These are phyloP conservation scores for Syzygium syzygioides DNA, from an alignment of 441 rosid genomes.

Conservation along the genomic window DNA sequence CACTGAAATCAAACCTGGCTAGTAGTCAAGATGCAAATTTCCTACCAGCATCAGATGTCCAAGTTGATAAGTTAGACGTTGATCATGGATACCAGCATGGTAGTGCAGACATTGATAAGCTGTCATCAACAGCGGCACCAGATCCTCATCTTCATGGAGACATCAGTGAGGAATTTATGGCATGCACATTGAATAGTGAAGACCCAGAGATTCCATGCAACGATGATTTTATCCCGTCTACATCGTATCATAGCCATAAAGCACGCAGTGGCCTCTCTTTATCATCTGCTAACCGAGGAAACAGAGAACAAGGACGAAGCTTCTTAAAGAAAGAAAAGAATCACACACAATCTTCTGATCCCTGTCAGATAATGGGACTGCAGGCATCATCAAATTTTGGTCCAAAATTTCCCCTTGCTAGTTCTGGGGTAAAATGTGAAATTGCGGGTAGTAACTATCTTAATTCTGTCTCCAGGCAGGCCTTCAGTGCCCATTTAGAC, in stretches of 20 bases:
- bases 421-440: conserved; percentile 25
- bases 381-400: conserved; percentile 7
- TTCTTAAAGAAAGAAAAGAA: conserved; percentile 23
- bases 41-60: conserved; percentile 17
- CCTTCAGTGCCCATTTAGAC: conserved; percentile 7
- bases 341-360: conserved; percentile 5
- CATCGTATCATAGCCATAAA: conserved; percentile 2
- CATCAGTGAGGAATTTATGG: conserved; percentile 1
- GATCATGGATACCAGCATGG: conserved; percentile 14
- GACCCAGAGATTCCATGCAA: conserved; percentile 49
- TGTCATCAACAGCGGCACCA: conserved; percentile 8
- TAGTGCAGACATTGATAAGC: conserved; percentile 22
- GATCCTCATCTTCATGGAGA: conserved; percentile 13
- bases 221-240: conserved; percentile 22
- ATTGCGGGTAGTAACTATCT: conserved; percentile 12
- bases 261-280: conserved; percentile 7
- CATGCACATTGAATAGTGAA: conserved; percentile 35
- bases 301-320: conserved; percentile 13
- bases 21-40: conserved; percentile 8
- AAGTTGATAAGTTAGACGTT: conserved; percentile 7
- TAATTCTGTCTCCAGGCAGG: conserved; percentile 9
- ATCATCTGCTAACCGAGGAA: conserved; percentile 8
- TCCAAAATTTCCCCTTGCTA: conserved; percentile 13
- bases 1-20: conserved; percentile 6
- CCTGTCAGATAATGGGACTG: conserved; percentile 7